Base-by-base conservation (phyloP, 495 filamentous ascomycete genomes). In the Tuber magnatum region DNA sequence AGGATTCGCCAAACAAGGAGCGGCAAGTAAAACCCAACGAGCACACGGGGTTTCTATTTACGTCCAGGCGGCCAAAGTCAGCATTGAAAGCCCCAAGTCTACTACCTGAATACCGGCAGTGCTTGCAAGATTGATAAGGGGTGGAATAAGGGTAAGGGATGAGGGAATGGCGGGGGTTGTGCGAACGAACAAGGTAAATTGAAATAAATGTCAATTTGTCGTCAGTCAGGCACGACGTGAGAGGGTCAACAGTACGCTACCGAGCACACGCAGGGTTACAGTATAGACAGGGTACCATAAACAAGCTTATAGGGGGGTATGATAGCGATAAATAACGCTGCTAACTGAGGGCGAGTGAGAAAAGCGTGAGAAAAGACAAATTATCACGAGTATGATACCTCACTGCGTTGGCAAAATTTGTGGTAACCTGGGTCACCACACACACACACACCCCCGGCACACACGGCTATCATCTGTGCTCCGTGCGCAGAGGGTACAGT, bases 11-110 rank as follows among this genome's bases (percentile, higher is more conserved):
- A 43, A 70, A 72, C 70, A 71, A 75, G 51, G 76, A 79, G 77
- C 77, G 77, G 77, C 73, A 79, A 79, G 77, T 79, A 79, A 79
- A 79, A 79, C 77, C 73, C 77, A 74, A 73, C 73, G 40, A 72
- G 70, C 72, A 79, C 76, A 77, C 77, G 70, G 76, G 76, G 73
- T 73, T 73, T 70, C 77, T 79, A 75, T 71, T 79, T 79, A 71
- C 68, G 77, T 75, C 69, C 76, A 75, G 56, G 73, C 71, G 75
- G 73, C 41, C 40, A 68, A 78, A 69, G 77, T 78, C 76, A 79
- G 75, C 75, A 74, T 70, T 70, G 72, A 74, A 65, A 78, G 76
- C 72, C 77, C 51, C 77, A 61, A 71, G 56, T 65, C 56, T 20
- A 40, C 46, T 68, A 72, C 44, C 70, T 35, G 46, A 71, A 71